A percentile compares a stretch with the other conserved stretches of the same genome.
These are phyloP conservation scores for Boletus semigastroideus DNA, from an alignment of 1,284 basidiomycete species.

Conservation along the genomic window DNA sequence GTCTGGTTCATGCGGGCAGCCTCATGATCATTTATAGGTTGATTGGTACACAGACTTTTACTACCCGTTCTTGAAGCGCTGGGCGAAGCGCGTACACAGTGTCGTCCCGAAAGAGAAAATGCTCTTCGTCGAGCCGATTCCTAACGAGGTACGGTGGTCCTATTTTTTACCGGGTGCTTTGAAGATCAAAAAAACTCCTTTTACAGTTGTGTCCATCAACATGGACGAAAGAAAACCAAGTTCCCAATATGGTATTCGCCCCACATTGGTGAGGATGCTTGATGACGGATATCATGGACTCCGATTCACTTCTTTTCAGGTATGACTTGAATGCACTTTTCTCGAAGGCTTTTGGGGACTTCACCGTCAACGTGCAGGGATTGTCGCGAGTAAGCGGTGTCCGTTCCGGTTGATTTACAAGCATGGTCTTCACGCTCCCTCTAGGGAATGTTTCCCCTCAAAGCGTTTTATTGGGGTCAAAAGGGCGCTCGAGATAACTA, in stretches of 20 bases:
- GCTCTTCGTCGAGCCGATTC: slow-evolving; percentile 80
- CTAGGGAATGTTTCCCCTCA: slow-evolving; percentile 82
- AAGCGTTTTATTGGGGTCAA: slow-evolving; percentile 86
- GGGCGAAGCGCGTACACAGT: slow-evolving; percentile 67
- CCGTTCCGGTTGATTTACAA: not conserved
- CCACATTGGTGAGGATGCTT: slow-evolving; percentile 77
- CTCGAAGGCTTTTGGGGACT: slow-evolving; percentile 75
- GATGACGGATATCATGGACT: not conserved
- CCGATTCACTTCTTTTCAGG: slow-evolving; percentile 45
- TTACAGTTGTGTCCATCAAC: slow-evolving; percentile 74
- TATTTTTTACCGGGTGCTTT: not conserved
- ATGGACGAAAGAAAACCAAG: slow-evolving; percentile 65
- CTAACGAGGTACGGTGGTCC: slow-evolving; percentile 74
- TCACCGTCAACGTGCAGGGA: slow-evolving; percentile 89
- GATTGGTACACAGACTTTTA: slow-evolving; percentile 88
- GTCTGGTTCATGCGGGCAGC: not conserved
- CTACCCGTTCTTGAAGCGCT: slow-evolving; percentile 76
- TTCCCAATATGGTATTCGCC: slow-evolving; percentile 80
- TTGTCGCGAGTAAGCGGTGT: slow-evolving; percentile 64
- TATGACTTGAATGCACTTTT: slow-evolving; percentile 90
- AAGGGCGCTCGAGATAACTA: slow-evolving; percentile 80
- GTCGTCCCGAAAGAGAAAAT: slow-evolving; percentile 59
- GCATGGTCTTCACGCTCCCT: slow-evolving; percentile 7
- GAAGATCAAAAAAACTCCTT: slow-evolving; percentile 7
- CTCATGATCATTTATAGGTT: slow-evolving; percentile 41